These are phyloP conservation scores for Punctularia strigosozonata DNA, from an alignment of 768 basidiomycete genomes.

Conservation along the genomic window DNA sequence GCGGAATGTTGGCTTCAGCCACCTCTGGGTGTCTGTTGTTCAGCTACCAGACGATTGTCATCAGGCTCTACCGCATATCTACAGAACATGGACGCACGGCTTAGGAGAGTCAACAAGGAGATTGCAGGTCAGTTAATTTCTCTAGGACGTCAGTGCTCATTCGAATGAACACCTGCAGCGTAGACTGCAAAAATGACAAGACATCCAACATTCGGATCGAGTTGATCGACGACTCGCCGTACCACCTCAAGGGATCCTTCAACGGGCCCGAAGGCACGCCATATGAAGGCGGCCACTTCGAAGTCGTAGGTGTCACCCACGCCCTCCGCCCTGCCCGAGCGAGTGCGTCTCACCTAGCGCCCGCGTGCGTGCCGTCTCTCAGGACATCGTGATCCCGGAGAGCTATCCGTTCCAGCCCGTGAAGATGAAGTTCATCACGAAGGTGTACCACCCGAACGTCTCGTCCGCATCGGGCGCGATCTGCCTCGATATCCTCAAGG, in stretches of 20 bases:
- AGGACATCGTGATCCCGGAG: constrained; percentile 92
- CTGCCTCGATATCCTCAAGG: constrained; percentile 81
- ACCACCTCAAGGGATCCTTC: constrained; percentile 87
- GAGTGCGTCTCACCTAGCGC: constrained; percentile 3
- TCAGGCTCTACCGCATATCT: too few relatives aligned
- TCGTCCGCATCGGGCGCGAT: constrained; percentile 92
- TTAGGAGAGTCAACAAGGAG: constrained; percentile 89
- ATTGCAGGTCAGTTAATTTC: constrained; percentile 52
- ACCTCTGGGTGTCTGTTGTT: too few relatives aligned
- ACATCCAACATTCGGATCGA: constrained; percentile 79
- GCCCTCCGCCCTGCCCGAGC: neutral
- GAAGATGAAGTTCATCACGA: constrained; percentile 98
- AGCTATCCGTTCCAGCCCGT: constrained; percentile 89
- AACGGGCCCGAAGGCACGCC: constrained; percentile 89
- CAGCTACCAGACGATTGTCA: too few relatives aligned
- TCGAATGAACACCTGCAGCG: neutral
- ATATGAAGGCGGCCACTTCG: constrained; percentile 84
- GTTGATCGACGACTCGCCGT: constrained; percentile 80
- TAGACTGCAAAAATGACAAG: constrained; percentile 95
- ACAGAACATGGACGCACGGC: constrained; percentile 65
- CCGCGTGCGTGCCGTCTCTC: neutral
- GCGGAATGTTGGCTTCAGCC: too few relatives aligned
- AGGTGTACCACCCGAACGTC: constrained; percentile 93
- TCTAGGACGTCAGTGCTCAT: neutral
- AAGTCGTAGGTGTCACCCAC: constrained; percentile 61